Conservation (phyloP, 2,329 filamentous ascomycete species). For the Intubia oerlemansii region DNA sequence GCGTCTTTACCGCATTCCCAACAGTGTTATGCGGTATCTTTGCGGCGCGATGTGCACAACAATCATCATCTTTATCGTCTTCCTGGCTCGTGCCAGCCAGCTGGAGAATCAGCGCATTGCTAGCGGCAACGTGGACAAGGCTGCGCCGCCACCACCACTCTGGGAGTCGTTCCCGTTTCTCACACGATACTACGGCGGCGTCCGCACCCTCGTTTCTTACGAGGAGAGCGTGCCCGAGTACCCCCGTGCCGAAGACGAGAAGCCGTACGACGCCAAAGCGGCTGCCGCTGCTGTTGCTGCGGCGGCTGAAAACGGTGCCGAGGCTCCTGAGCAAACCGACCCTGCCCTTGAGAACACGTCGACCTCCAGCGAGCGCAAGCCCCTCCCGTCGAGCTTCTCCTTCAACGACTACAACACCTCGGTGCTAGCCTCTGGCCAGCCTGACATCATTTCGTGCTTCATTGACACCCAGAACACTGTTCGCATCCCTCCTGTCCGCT, state of each 20-base stretch:
- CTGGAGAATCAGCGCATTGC: constrained; percentile 41
- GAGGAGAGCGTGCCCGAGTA: constrained; percentile 61
- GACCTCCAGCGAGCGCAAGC: constrained; percentile 6
- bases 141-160: constrained; percentile 38
- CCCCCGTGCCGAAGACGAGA: constrained; percentile 42
- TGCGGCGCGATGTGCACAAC: constrained; percentile 48
- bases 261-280: constrained; percentile 15
- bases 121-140: constrained; percentile 34
- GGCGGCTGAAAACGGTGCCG: not conserved
- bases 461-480: constrained; percentile 46
- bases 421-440: constrained; percentile 10
- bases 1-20: constrained; percentile 52
- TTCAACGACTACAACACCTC: constrained; percentile 5
- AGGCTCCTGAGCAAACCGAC: no score
- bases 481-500: constrained; percentile 46
- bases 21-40: constrained; percentile 56
- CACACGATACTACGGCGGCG: constrained; percentile 73
- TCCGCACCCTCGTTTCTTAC: constrained; percentile 46
- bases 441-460: constrained; percentile 53
- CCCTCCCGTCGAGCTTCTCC: constrained; percentile 6
- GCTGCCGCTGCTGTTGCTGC: constrained; percentile 2
- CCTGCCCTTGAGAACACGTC: no score
- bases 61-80: constrained; percentile 57
- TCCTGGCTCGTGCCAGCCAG: constrained; percentile 52
- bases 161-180: constrained; percentile 82